Evolutionary conservation across 257 asterid genomes (phyloP), one percentile per base, ranked within the genome.

Genomic region (Catharanthus roseus): DNA sequence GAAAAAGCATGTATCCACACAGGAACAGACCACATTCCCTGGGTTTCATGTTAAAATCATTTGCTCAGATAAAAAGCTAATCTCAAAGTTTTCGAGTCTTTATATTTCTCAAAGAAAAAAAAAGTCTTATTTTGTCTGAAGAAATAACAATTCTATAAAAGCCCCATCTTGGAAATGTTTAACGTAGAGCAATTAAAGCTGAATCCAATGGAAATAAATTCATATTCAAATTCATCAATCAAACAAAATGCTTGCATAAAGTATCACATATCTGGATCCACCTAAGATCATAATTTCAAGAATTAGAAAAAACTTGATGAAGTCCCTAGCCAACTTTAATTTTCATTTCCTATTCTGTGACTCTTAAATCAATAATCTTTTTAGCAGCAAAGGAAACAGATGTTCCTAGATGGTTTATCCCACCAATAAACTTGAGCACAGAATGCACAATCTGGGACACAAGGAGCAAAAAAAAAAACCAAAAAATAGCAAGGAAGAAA

Each of bases 281-380:
- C 23, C 69, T 11, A n/a, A 34, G 70, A 61, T 61, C 62, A 53
- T 13, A 61, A 39, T 21, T 62, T 62, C 16, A 34, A 62, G 67
- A 21, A 62, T 62, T 34, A 34, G 28, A 34, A 2, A 5, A 58
- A 13, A 57, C 63, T n/a, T n/a, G n/a, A n/a, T 26, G 38, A 8
- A 11, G 38, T 56, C 9, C 24, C 23, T 1, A 50, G 56, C 3
- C 56, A 19, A 6, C 15, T 69, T 55, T 42, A 26, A 42, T 56
- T 42, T 26, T 28, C 23, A 18, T 28, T 10, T 50, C 74, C 56
- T 16, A 57, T 66, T 10, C 23, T 44, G 45, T 31, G 12, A 13
- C 6, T 26, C 38, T 15, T 18, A 38, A 15, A 15, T 53, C 45
- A 54, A 31, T 34, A 49, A 49, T 23, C 60, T 11, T 36, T 18